Base-by-base conservation (phyloP, 208 protist genomes). In the Sergeia podlipaevii region DNA sequence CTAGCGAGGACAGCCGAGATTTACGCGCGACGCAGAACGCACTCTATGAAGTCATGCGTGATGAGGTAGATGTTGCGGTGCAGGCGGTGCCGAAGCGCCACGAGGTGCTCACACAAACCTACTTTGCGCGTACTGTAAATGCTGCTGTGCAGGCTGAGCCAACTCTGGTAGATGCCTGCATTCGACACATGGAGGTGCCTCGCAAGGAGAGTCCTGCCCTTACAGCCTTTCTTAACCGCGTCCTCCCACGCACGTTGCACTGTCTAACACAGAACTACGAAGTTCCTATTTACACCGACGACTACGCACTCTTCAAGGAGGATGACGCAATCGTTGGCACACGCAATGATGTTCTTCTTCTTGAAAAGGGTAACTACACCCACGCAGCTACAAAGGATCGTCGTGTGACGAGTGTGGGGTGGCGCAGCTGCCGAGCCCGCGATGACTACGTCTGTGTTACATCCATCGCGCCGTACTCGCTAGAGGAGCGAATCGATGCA, bases 201-300 rank as follows among this genome's bases (percentile, higher is more conserved):
- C 53, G 60, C 20, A 80, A 71, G 50, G 75, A 91, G 62, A 43
- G 62, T 36, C 78, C 82, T 4, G 60, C 51, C n/a, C 48, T 96
- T 27, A 79, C 54, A 37, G 41, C 65, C 6, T 96, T 96, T 47
- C 58, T 96, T 30, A 64, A 87, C 11, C 71, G 72, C 21, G 87
- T 79, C 27, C 45, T 96, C n/a, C 86, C 90, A 0, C 86, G 86
- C 32, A 89, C 70, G 21, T 45, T 91, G 41, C 85, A 93, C 65
- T 81, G 72, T 45, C 70, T 93, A n/a, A 78, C 76, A 17, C 87
- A 92, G 48, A 95, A 93, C 61, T 64, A 83, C 41, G 72, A 87
- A 50, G 49, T 96, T 11, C 78, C 86, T 28, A 92, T 96, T 47
- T 96, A 94, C 65, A 70, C 72, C 2, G 90, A 96, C 58, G 90